A percentile compares a stretch with the other conserved stretches of the same genome.
phyloP scores from a whole-genome alignment of 2,329 filamentous ascomycete species.

The Tympanopsis confertula region DNA sequence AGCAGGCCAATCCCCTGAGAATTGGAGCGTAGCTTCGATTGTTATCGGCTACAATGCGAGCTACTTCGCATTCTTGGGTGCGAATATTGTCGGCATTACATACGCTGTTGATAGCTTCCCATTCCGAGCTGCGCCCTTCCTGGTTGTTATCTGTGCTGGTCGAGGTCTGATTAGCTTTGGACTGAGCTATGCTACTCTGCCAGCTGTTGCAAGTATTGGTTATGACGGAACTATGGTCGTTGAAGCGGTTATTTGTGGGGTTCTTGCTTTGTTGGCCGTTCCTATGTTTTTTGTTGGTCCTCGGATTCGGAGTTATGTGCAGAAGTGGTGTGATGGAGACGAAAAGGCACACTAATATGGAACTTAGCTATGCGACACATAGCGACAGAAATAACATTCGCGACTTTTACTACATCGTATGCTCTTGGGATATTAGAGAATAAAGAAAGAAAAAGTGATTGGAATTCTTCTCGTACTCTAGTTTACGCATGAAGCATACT shows the following conservation, averaged over 20 bases:
- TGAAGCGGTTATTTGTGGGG: constrained; percentile 9
- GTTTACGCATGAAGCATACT: no score
- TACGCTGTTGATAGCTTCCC: constrained; percentile 15
- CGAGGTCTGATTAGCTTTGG: constrained; percentile 13
- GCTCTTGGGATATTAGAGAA: no score
- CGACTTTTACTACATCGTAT: no score
- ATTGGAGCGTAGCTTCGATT: constrained; percentile 34
- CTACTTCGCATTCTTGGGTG: constrained; percentile 13
- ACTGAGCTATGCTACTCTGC: constrained; percentile 10
- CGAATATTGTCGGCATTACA: constrained; percentile 13
- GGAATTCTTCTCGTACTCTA: no score
- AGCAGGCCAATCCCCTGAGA: constrained; percentile 2
- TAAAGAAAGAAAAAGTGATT: no score
- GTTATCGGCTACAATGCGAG: constrained; percentile 8
- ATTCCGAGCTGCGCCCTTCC: constrained; percentile 12
- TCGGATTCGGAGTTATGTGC: no score
- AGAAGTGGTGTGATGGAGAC: no score
- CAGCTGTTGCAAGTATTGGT: constrained; percentile 7
- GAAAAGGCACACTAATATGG: no score
- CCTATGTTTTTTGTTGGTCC: no score
- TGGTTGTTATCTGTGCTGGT: constrained; percentile 11
- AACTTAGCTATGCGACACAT: no score
- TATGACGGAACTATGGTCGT: constrained; percentile 11
- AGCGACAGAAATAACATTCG: no score
- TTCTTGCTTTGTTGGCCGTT: no score